These are phyloP conservation scores for Theileria parva DNA, from an alignment of 169 alveolate genomes.

Conservation along the genomic window DNA sequence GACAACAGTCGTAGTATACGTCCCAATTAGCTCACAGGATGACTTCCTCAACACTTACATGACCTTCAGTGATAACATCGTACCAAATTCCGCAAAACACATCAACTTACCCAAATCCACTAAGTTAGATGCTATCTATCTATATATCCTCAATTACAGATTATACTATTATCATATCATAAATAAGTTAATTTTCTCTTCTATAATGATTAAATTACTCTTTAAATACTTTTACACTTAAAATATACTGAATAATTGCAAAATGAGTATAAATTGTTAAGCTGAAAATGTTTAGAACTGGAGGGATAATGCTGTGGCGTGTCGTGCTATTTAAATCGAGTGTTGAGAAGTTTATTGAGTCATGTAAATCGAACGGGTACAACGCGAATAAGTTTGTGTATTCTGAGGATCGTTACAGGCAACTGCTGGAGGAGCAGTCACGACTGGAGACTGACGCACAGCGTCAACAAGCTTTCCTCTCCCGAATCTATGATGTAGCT, in stretches of 20 bases:
- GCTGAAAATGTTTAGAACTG: slow-evolving; percentile 33
- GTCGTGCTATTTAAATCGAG: slow-evolving; percentile 77
- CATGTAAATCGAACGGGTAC: slow-evolving; percentile 74
- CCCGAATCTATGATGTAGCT: slow-evolving; percentile 83
- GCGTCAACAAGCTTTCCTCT: slow-evolving; percentile 83
- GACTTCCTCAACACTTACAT: slow-evolving; percentile 74
- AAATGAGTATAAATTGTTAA: neutral
- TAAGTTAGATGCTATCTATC: neutral
- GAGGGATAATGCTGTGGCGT: slow-evolving; percentile 72
- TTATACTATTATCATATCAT: neutral
- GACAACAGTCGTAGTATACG: slow-evolving; percentile 79
- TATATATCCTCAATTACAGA: too few species aligned
- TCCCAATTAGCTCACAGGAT: slow-evolving; percentile 77
- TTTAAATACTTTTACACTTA: too few species aligned
- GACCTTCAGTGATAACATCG: slow-evolving; percentile 74
- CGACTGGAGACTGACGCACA: slow-evolving; percentile 82
- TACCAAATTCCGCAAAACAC: slow-evolving; percentile 81
- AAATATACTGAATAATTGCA: neutral
- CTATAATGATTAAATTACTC: too few species aligned
- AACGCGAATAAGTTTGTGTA: slow-evolving; percentile 79
- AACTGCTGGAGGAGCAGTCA: slow-evolving; percentile 73
- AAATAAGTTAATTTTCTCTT: neutral
- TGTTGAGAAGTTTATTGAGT: slow-evolving; percentile 72
- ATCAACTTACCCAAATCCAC: slow-evolving; percentile 6
- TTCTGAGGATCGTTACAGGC: slow-evolving; percentile 78